phyloP scores from a whole-genome alignment of 257 asterid genomes.

The Nicotiana benthamiana region DNA sequence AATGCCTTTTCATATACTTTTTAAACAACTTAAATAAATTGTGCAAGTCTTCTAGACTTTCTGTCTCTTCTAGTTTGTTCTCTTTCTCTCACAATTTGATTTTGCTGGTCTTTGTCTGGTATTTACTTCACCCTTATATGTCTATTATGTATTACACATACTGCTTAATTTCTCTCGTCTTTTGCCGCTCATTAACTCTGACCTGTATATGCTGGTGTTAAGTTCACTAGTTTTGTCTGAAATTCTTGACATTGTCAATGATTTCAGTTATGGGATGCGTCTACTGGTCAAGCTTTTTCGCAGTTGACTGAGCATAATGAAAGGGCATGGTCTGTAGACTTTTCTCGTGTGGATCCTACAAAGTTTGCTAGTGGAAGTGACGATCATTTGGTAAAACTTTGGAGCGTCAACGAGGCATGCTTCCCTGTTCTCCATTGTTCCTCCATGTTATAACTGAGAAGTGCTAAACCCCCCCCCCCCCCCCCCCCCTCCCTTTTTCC shows the following conservation, averaged over 20 bases:
- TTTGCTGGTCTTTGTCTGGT: not conserved
- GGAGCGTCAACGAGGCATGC: conserved; percentile 83
- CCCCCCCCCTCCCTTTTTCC: too few relatives aligned
- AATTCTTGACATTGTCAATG: conserved; percentile 20
- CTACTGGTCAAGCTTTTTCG: conserved; percentile 62
- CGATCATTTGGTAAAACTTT: conserved; percentile 78
- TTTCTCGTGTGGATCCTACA: conserved; percentile 73
- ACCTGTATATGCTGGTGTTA: not conserved
- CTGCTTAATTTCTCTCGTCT: not conserved
- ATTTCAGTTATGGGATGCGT: conserved; percentile 90
- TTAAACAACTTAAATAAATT: not conserved
- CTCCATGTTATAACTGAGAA: not conserved
- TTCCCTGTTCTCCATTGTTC: conserved; percentile 4
- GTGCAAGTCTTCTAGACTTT: not conserved
- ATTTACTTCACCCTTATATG: not conserved
- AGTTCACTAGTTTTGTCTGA: not conserved
- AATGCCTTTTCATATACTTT: not conserved
- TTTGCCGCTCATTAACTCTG: not conserved
- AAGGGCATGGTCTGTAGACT: conserved; percentile 98
- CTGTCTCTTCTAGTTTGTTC: not conserved
- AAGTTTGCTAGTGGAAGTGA: conserved; percentile 90
- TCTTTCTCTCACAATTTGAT: not conserved
- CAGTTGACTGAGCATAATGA: conserved; percentile 60
- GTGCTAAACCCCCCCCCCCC: not conserved
- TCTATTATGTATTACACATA: not conserved